Percentiles rank a stretch among this genome's conserved stretches.
phyloP scores from a whole-genome alignment of 2,329 filamentous ascomycete species.

The Coleophoma eucalyptorum region DNA sequence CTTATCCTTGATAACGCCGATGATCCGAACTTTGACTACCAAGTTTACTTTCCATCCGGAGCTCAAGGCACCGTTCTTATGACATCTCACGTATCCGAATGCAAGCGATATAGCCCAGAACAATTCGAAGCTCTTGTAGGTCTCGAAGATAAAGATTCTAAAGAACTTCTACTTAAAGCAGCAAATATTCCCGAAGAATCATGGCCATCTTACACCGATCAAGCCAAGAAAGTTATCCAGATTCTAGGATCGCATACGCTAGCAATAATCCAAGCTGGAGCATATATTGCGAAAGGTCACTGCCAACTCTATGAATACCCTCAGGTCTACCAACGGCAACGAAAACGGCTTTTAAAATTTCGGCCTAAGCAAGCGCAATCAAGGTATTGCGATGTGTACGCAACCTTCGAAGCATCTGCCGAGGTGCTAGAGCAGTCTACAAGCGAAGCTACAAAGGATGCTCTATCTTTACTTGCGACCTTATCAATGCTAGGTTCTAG shows the following conservation, averaged over 20 bases:
- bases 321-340: constrained; percentile 4
- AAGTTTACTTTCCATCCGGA: constrained; percentile 28
- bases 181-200: neutral
- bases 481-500: neutral
- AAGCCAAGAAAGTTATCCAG: constrained; percentile 16
- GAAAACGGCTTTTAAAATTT: constrained; percentile 3
- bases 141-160: constrained; percentile 22
- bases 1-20: constrained; percentile 40
- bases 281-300: constrained; percentile 11
- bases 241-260: constrained; percentile 25
- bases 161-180: constrained; percentile 23
- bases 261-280: constrained; percentile 25
- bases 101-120: constrained; percentile 25
- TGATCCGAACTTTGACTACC: constrained; percentile 27
- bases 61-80: constrained; percentile 30
- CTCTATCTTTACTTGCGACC: constrained; percentile 4
- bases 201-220: constrained; percentile 7
- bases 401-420: constrained; percentile 13
- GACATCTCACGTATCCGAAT: constrained; percentile 31
- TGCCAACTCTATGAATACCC: constrained; percentile 13
- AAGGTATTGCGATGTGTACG: constrained; percentile 11
- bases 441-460: neutral
- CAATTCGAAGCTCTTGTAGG: constrained; percentile 17
- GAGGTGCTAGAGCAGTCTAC: constrained; percentile 1
- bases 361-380: constrained; percentile 5